phyloP scores from a whole-genome alignment of 2,329 filamentous ascomycete species.

The Cladosporium sp. region DNA sequence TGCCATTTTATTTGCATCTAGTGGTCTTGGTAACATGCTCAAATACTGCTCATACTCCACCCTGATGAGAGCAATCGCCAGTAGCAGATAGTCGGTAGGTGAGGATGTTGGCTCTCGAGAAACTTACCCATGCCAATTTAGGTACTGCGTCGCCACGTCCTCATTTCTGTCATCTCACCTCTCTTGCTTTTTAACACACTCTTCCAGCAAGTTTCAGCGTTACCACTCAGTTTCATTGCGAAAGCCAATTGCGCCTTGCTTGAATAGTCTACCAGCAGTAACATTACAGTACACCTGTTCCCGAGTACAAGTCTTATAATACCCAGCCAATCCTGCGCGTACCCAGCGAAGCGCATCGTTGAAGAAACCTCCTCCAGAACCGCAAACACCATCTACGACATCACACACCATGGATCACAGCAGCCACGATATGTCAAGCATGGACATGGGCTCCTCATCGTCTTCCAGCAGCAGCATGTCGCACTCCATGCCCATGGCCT shows the following conservation, averaged over 20 bases:
- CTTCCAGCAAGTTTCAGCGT: not conserved
- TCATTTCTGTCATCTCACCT: not conserved
- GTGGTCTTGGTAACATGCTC: constrained; percentile 7
- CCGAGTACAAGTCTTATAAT: not conserved
- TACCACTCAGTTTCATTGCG: not conserved
- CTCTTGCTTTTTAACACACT: not conserved
- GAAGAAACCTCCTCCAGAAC: not conserved
- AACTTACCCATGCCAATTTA: constrained; percentile 13
- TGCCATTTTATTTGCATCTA: too few species aligned
- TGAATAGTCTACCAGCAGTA: not conserved
- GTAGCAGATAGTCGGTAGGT: too few species aligned
- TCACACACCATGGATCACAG: not conserved
- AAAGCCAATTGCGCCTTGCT: not conserved
- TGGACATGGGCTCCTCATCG: constrained; percentile 16
- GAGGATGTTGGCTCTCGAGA: not conserved
- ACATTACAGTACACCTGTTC: not conserved
- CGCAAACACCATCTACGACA: not conserved
- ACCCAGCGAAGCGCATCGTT: not conserved
- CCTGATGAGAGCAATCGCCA: too few species aligned
- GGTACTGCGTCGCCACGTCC: not conserved
- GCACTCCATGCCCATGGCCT: constrained; percentile 57
- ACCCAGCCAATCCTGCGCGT: not conserved
- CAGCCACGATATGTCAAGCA: constrained; percentile 20
- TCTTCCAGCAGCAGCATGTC: constrained; percentile 20
- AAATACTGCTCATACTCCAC: constrained; percentile 18